phyloP scores from a whole-genome alignment of 2,329 filamentous ascomycete genomes.

The Emericellopsis cladophorae region DNA sequence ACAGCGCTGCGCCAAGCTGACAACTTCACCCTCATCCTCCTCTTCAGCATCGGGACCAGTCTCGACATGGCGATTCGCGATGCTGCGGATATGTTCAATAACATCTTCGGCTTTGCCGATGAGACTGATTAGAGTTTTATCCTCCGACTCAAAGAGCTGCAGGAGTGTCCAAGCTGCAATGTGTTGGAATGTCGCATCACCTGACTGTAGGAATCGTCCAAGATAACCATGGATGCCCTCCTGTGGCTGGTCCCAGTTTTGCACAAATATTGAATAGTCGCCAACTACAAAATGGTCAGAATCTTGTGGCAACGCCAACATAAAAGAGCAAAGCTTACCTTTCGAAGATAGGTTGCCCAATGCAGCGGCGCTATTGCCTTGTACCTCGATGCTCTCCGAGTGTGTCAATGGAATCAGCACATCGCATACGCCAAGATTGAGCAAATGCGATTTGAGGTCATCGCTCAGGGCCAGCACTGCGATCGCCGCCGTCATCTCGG shows the following conservation, averaged over 20 bases:
- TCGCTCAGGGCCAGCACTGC: constrained; percentile 91
- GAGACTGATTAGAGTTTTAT: constrained; percentile 73
- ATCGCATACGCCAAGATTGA: constrained; percentile 90
- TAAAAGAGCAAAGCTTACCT: constrained; percentile 40
- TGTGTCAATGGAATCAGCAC: constrained; percentile 91
- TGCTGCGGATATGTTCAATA: constrained; percentile 80
- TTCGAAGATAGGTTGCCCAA: constrained; percentile 94
- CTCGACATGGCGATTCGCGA: constrained; percentile 80
- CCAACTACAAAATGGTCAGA: constrained; percentile 48
- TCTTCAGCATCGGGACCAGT: constrained; percentile 78
- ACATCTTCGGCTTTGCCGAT: constrained; percentile 88
- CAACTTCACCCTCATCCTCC: constrained; percentile 86
- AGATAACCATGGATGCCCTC: constrained; percentile 95
- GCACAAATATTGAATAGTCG: constrained; percentile 91
- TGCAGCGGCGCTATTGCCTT: constrained; percentile 94
- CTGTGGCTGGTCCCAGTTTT: constrained; percentile 84
- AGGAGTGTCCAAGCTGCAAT: constrained; percentile 98
- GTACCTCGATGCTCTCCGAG: constrained; percentile 92
- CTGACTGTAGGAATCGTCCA: constrained; percentile 81
- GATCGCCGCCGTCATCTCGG: constrained; percentile 99
- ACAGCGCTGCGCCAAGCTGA: constrained; percentile 80
- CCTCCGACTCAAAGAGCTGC: constrained; percentile 89
- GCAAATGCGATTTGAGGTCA: constrained; percentile 81
- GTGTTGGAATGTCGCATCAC: constrained; percentile 95
- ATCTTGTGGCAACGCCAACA: neutral